A percentile compares a stretch with the other conserved stretches of the same genome.
These are phyloP conservation scores for Xylaria flabelliformis DNA, from an alignment of 495 filamentous ascomycete genomes.

Conservation along the genomic window DNA sequence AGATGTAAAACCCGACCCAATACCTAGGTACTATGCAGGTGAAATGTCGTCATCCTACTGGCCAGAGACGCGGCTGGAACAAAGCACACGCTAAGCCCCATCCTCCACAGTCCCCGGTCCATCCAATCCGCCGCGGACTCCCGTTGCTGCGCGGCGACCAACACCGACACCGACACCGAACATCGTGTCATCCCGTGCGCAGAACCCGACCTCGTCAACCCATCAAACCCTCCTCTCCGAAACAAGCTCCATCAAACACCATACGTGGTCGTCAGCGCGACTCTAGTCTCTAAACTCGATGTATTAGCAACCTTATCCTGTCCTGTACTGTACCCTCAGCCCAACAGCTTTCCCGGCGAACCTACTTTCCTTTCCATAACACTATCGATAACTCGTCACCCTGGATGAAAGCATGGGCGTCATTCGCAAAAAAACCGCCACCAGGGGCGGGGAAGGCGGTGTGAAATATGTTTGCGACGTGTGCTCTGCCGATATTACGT, in stretches of 20 bases:
- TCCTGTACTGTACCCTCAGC: not conserved
- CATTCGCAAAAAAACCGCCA: conserved; percentile 93
- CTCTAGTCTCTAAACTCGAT: not conserved
- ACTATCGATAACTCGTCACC: conserved; percentile 23
- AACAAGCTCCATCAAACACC: not conserved
- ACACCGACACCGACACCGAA: conserved; percentile 8
- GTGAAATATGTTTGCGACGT: conserved; percentile 96
- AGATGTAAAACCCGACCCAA: no score
- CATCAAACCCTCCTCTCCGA: not conserved
- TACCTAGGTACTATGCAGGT: no score
- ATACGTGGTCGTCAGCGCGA: not conserved
- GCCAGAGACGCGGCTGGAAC: not conserved
- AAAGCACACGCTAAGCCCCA: not conserved
- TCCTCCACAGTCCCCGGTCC: not conserved
- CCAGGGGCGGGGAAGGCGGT: conserved; percentile 87
- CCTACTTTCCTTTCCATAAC: not conserved
- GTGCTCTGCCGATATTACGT: conserved; percentile 93
- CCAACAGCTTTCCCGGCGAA: not conserved
- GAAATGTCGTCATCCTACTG: not conserved
- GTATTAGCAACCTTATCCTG: not conserved
- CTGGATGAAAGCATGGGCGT: conserved; percentile 73
- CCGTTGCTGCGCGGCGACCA: not conserved
- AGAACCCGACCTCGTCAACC: not conserved
- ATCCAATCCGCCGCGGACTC: not conserved
- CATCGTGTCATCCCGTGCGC: not conserved